phyloP scores from a whole-genome alignment of 441 rosid genomes.

The Adansonia madagascariensis region DNA sequence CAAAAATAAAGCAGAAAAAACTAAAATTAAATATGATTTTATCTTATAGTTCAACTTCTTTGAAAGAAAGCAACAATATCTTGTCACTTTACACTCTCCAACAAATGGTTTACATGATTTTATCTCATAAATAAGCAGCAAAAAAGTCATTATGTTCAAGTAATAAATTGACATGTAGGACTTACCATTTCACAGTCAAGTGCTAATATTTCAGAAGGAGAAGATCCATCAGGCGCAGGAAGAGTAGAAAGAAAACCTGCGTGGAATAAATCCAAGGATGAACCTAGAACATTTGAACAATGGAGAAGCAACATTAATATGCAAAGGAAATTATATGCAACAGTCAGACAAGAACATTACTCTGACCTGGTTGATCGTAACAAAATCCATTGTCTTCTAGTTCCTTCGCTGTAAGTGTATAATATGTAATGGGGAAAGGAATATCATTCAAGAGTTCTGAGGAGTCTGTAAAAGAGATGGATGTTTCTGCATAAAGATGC shows the following conservation, averaged over 20 bases:
- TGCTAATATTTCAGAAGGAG: slow-evolving; percentile 63
- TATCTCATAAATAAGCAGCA: background rate
- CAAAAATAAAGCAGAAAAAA: background rate
- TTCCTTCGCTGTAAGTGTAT: slow-evolving; percentile 73
- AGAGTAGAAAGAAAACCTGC: slow-evolving; percentile 69
- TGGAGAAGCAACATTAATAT: slow-evolving; percentile 21
- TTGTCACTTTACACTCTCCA: slow-evolving; percentile 14
- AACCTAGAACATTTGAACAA: slow-evolving; percentile 14
- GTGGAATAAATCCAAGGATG: slow-evolving; percentile 29
- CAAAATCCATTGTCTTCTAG: slow-evolving; percentile 81
- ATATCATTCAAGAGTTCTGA: slow-evolving; percentile 56
- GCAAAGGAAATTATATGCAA: slow-evolving; percentile 5
- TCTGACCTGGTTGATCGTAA: slow-evolving; percentile 60
- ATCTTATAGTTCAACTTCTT: slow-evolving; percentile 1
- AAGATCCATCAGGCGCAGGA: slow-evolving; percentile 69
- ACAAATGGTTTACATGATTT: background rate
- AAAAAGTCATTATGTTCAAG: slow-evolving; percentile 9
- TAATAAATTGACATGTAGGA: slow-evolving; percentile 16
- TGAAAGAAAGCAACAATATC: background rate
- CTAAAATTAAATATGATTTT: background rate
- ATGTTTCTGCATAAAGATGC: slow-evolving; percentile 41
- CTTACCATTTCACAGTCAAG: slow-evolving; percentile 98
- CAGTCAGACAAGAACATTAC: slow-evolving; percentile 11
- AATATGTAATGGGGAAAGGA: slow-evolving; percentile 76
- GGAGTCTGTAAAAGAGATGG: slow-evolving; percentile 35